These are phyloP conservation scores for Helotiales sp. DNA, from an alignment of 2,329 filamentous ascomycete genomes.

Conservation along the genomic window DNA sequence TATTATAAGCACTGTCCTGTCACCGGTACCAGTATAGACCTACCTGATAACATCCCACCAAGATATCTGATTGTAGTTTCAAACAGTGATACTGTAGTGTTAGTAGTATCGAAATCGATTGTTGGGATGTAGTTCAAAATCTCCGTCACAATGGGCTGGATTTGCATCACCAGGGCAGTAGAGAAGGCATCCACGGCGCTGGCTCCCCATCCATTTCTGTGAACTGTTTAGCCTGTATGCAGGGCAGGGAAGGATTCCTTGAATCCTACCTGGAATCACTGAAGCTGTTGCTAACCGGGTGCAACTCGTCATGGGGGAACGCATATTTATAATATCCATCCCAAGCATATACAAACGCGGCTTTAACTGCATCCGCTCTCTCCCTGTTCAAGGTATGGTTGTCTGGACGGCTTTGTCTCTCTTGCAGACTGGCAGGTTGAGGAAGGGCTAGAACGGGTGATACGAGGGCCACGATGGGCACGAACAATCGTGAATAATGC, in stretches of 20 bases:
- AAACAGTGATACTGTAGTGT: conserved; percentile 69
- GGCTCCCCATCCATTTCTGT: conserved; percentile 81
- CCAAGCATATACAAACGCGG: conserved; percentile 71
- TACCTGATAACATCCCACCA: conserved; percentile 73
- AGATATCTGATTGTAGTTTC: conserved; percentile 91
- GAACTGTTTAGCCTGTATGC: conserved; percentile 11
- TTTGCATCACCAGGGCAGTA: conserved; percentile 76
- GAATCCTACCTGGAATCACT: conserved; percentile 67
- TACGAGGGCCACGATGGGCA: conserved; percentile 20
- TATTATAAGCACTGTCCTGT: not conserved
- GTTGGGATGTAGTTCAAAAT: conserved; percentile 70
- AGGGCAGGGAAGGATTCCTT: not conserved
- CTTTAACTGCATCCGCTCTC: conserved; percentile 61
- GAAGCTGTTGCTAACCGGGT: conserved; percentile 64
- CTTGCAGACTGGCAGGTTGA: conserved; percentile 18
- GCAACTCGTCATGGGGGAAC: conserved; percentile 75
- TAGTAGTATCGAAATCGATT: conserved; percentile 69
- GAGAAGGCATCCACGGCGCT: conserved; percentile 79
- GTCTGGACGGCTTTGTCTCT: conserved; percentile 22
- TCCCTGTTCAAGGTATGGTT: conserved; percentile 27
- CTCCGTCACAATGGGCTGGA: conserved; percentile 63
- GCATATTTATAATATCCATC: conserved; percentile 72
- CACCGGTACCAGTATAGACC: conserved; percentile 38
- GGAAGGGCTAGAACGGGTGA: conserved; percentile 17
- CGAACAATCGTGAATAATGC: conserved; percentile 22